A percentile compares a stretch with the other conserved stretches of the same genome.
Conservation (phyloP, 2,329 filamentous ascomycete species). For the Diaporthe sp. region DNA sequence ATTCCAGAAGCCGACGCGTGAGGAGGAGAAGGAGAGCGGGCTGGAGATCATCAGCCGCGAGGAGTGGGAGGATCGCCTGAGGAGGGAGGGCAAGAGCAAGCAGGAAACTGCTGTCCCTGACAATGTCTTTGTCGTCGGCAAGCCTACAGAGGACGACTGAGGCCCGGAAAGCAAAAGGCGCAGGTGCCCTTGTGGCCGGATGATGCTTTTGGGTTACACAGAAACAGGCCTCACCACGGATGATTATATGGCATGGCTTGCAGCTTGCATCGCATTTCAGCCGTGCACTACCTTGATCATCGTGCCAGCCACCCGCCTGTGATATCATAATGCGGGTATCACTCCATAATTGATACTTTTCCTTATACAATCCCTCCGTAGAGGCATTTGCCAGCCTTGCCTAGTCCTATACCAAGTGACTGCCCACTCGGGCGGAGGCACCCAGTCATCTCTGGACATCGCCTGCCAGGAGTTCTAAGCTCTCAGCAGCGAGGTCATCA, state of each 20-base stretch:
- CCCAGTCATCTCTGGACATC: not conserved
- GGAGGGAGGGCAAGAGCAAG: conserved; percentile 45
- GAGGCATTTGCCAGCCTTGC: not conserved
- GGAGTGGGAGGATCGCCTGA: conserved; percentile 49
- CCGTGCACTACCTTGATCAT: not conserved
- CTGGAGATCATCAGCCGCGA: conserved; percentile 46
- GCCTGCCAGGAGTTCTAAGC: conserved; percentile 34
- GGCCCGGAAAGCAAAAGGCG: too few relatives aligned
- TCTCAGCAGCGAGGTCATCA: conserved; percentile 40
- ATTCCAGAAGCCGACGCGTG: not conserved
- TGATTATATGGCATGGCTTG: not conserved
- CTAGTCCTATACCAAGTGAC: not conserved
- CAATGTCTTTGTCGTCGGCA: not conserved
- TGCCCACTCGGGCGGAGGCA: not conserved
- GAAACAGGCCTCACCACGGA: not conserved
- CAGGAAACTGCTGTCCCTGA: not conserved
- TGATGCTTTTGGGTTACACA: not conserved
- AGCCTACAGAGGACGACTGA: not conserved
- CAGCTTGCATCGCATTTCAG: not conserved
- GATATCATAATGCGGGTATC: not conserved
- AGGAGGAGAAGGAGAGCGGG: not conserved
- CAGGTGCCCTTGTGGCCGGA: not conserved
- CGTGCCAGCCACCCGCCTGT: not conserved
- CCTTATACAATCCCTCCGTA: not conserved
- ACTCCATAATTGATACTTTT: not conserved